Percentiles rank a stretch among this genome's conserved stretches.
Conservation (phyloP, 2,329 filamentous ascomycete species). For the Fusarium sp. region DNA sequence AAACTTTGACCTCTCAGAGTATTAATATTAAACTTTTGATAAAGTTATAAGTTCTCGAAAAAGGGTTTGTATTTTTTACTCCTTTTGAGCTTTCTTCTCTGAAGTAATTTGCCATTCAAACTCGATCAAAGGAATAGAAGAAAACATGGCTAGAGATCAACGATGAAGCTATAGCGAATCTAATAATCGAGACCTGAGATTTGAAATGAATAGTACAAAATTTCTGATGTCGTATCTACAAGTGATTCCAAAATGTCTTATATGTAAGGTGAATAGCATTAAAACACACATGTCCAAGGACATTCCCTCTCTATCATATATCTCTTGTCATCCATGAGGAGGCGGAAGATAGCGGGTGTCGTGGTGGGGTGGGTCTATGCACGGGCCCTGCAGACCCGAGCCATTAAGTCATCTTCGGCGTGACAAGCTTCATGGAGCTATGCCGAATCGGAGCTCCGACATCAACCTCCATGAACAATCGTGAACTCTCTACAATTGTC, state of each 20-base stretch:
- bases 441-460: conserved; percentile 39
- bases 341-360: conserved; percentile 14
- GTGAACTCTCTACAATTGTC: conserved; percentile 5
- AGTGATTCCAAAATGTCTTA: neutral
- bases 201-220: no score
- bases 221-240: no score
- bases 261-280: neutral
- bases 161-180: neutral
- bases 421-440: conserved; percentile 43
- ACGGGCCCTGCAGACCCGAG: conserved; percentile 38
- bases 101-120: neutral
- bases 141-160: neutral
- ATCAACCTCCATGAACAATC: conserved; percentile 30
- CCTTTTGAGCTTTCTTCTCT: neutral
- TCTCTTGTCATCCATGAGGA: neutral
- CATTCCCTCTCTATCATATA: neutral
- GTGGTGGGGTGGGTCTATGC: conserved; percentile 22
- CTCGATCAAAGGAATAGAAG: neutral
- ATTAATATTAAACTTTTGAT: neutral
- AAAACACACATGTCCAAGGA: neutral
- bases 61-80: neutral
- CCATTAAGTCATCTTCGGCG: conserved; percentile 41
- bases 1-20: no score
- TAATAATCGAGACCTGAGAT: neutral
- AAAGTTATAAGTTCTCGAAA: neutral